A percentile compares a stretch with the other conserved stretches of the same genome.
phyloP scores from a whole-genome alignment of 139 green algal species.

The Micromonas pusilla region DNA sequence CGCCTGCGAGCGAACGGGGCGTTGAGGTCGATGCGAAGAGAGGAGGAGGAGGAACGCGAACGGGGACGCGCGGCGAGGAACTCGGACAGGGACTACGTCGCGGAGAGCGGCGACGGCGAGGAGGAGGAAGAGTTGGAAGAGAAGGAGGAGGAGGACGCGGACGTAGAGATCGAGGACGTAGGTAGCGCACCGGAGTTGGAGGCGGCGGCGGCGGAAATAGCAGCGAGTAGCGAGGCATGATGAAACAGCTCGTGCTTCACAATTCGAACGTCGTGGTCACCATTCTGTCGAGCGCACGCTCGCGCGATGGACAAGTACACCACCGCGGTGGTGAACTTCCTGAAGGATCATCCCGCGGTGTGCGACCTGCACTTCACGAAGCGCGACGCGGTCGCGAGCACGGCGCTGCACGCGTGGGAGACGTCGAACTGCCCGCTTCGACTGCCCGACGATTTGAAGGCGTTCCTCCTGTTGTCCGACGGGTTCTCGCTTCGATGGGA shows the following conservation, averaged over 20 bases:
- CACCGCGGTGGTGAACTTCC: neutral
- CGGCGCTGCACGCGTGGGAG: neutral
- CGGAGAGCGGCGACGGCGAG: neutral
- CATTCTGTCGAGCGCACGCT: no score
- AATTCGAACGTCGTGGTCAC: no score
- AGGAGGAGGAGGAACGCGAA: no score
- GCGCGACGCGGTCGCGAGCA: neutral
- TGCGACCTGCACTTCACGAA: neutral
- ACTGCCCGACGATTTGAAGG: conserved; percentile 4
- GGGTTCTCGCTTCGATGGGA: neutral
- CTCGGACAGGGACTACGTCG: no score
- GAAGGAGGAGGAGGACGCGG: neutral
- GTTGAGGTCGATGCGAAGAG: no score
- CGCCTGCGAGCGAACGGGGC: no score
- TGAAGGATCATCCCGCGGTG: neutral
- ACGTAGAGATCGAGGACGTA: neutral
- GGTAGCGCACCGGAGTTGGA: no score
- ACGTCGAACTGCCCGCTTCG: neutral
- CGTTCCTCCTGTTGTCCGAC: neutral
- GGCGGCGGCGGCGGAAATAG: neutral
- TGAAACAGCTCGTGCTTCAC: no score
- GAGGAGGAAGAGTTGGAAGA: neutral
- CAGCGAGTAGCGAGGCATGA: no score
- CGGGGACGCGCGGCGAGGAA: no score
- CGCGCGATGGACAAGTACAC: neutral